Base-by-base conservation (phyloP, 177 flowering plant species). In the Vitis hybrid region DNA sequence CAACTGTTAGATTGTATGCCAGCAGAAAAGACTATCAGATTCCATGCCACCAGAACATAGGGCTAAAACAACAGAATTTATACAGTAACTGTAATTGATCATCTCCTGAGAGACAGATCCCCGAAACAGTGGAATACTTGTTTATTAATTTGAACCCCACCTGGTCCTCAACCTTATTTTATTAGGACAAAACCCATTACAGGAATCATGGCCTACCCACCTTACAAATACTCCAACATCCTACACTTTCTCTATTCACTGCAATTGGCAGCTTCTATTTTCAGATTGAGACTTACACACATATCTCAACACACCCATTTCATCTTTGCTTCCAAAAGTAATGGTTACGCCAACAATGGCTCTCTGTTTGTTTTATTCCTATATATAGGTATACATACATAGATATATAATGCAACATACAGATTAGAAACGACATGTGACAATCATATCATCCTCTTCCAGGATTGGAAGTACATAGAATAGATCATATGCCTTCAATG, bases 321-420 rank as follows among this genome's bases (percentile, higher is more conserved):
- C 51, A 12, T 53, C 16, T 53, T 53, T 53, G 45, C 45, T 11
- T 14, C 50, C n/a, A 16, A 33, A 5, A 26, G 15, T 50, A 61
- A 61, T 61, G n/a, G 39, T 14, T 5, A 31, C 64, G 7, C 8
- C 12, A 39, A 7, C 56, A 53, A 53, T 53, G 60, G 60, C 60
- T 57, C 53, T 63, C 53, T 6, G n/a, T 48, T 63, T 62, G 13
- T 62, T 62, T 62, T 63, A 49, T 48, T 49, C 53, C 66, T 49
- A 16, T 49, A 63, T 48, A 19, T 10, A 49, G 18, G 10, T 31
- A 5, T 62, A n/a, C 2, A 15, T 16, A 58, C 11, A 60, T 13
- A 60, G 18, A 60, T 64, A 48, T 6, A 22, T 29, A 15, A 26
- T n/a, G 2, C 26, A 13, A 18, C 12, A 64, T 64, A 20, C 20